Base-by-base conservation (phyloP, 176 grass and related monocot species). In the Bolboschoenus planiculmis region DNA sequence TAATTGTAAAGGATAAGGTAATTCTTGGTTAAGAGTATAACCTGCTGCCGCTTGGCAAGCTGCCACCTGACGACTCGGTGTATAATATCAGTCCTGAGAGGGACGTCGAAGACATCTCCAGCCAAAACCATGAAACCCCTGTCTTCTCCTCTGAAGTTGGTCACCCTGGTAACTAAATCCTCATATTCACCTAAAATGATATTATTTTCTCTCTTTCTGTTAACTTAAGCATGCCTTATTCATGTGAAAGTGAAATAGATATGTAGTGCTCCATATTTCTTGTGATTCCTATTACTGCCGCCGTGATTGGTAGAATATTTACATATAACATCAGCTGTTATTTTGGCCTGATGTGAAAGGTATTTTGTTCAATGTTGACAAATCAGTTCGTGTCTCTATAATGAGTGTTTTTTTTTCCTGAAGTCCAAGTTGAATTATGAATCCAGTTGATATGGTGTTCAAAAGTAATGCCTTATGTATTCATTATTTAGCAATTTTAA, bases 91-190 rank as follows among this genome's bases (percentile, higher is more conserved):
- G 90, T 98, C 82, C 92, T 91, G 46, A 95, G 91, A 18, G 96
- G 91, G 42, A 95, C 89, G 85, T 99, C 83, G 59, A 99, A 99
- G 87, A 99, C 91, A 90, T 93, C 91, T 79, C 89, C 96, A 86
- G 90, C 89, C 83, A 99, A 93, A 89, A 93, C 87, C 89, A 99
- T 91, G 35, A 90, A 90, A 30, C 96, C 96, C 71, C 88, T 99
- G 67, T 95, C 91, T 79, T 95, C 96, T 18, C 84, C 85, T 77
- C 91, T 66, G 80, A 99, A 95, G 83, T 99, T 93, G 84, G 91
- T 99, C 14, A 93, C 86, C 81, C 86, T 88, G 53, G 92, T 82
- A 26, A 95, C 86, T 57, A 99, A 67, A 55, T 99, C 96, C 78
- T 87, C 92, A 79, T 89, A 93, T 81, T 95, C 83, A 46, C 92